These are phyloP conservation scores for Candida broadrunensis DNA, from an alignment of 805 yeast genomes.

Conservation along the genomic window DNA sequence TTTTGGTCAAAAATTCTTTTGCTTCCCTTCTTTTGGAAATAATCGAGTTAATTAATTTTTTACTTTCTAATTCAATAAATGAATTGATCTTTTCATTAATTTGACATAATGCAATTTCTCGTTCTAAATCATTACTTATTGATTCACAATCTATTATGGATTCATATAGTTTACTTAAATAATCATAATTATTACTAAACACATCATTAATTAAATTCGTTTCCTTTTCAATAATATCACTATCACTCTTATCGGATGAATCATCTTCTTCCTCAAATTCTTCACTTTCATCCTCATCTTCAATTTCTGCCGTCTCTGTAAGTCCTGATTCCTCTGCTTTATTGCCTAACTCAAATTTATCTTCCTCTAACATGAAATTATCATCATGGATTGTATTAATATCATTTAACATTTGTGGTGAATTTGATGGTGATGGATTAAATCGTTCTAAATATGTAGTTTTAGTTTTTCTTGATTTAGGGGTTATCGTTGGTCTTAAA, in stretches of 20 bases:
- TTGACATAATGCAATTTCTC: constrained; percentile 31
- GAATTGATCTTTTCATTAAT: constrained; percentile 30
- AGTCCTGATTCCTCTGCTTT: constrained; percentile 17
- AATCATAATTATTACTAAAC: constrained; percentile 6
- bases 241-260: constrained; percentile 8
- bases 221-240: constrained; percentile 6
- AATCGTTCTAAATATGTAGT: constrained; percentile 18
- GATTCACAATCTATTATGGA: constrained; percentile 33
- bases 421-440: constrained; percentile 33
- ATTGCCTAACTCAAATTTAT: constrained; percentile 30
- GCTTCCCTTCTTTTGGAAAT: constrained; percentile 31
- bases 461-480: constrained; percentile 26
- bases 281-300: constrained; percentile 23
- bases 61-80: constrained; percentile 30
- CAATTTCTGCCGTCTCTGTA: constrained; percentile 26
- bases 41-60: constrained; percentile 26
- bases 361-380: constrained; percentile 29
- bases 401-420: constrained; percentile 38
- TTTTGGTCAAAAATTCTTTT: constrained; percentile 24
- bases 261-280: constrained; percentile 24
- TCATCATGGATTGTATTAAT: constrained; percentile 28
- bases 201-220: constrained; percentile 3
- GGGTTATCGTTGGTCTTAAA: constrained; percentile 30
- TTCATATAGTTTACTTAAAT: constrained; percentile 28
- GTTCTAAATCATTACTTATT: constrained; percentile 27